Base-by-base conservation (phyloP, 805 yeast species). In the Teunomyces panamensis region DNA sequence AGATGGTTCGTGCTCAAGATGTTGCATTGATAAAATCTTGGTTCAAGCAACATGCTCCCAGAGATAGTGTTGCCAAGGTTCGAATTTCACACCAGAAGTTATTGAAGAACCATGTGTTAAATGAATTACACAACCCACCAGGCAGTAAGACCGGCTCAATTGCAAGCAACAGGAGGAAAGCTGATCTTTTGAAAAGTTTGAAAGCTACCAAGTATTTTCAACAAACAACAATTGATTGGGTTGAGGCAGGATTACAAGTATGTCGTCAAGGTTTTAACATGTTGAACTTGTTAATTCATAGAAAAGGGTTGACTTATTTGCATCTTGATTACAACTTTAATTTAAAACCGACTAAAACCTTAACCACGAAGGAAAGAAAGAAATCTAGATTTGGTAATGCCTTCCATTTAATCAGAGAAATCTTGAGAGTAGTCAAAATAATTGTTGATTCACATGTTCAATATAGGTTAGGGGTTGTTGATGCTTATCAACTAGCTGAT, bases 281-380 rank as follows among this genome's bases (percentile, higher is more conserved):
- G 96, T 75, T 94, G 42, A 91, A 90, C 64, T 69, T 94, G 30
- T 72, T 94, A 54, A 89, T 94, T 44, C 98, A 94, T 64, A 80
- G 90, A 58, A 85, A 87, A 56, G 98, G 98, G 0, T 70, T 94
- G 32, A 90, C 97, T 0, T 94, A 90, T 62, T 71, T 94, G 50
- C 99, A 94, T 71, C 72, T 94, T 53, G 99, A 94, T 66, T 94
- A 90, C 67, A 94, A 94, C 64, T 94, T 94, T 72, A 94, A 94
- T 64, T 70, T 94, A 59, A 94, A 94, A 65, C 99, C 99, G 2
- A 92, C 96, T 1, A 92, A 92, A 66, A 92, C 99, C 0, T 73
- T 94, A 50, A 90, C 97, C 0, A 94, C 99, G 0, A 94, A 94
- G 62, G 99, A 94, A 63, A 79, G 99, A 56, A 94, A 94, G 67